Evolutionary conservation across 2,329 filamentous ascomycete genomes (phyloP).

Genomic region (Diaporthe vexans): DNA sequence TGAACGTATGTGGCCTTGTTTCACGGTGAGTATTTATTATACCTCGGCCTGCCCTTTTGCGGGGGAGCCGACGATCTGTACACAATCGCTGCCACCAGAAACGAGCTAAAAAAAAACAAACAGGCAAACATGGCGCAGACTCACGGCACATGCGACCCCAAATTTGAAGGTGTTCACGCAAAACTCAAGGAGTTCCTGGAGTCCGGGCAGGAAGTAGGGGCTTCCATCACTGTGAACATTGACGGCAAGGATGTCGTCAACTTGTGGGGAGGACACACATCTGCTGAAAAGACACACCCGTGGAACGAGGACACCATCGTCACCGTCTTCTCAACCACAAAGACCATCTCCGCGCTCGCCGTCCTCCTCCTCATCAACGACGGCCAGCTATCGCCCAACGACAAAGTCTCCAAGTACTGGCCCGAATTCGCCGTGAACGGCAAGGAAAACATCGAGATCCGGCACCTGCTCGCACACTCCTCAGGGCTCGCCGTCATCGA

Average conservation of each 20-base stretch:
- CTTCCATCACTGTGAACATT: neutral
- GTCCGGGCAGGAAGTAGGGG: constrained; percentile 21
- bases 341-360: constrained; percentile 20
- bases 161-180: neutral
- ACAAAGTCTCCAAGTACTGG: constrained; percentile 24
- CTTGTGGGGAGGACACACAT: constrained; percentile 10
- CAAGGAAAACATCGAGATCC: constrained; percentile 16
- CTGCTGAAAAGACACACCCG: neutral
- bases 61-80: neutral
- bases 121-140: constrained; percentile 7
- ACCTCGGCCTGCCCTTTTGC: neutral
- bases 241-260: constrained; percentile 21
- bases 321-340: constrained; percentile 13
- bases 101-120: neutral
- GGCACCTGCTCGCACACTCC: neutral
- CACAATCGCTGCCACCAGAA: no score
- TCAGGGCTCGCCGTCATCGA: constrained; percentile 4
- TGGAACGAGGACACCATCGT: constrained; percentile 30
- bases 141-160: constrained; percentile 1
- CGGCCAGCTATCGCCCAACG: constrained; percentile 7
- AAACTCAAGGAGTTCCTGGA: neutral
- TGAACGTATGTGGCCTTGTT: neutral
- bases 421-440: constrained; percentile 24
- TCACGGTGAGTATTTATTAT: neutral
- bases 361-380: constrained; percentile 24